Percentiles rank a stretch among this genome's conserved stretches.
Conservation (phyloP, 352 stramenopile species). For the Phytophthora fragariae region DNA sequence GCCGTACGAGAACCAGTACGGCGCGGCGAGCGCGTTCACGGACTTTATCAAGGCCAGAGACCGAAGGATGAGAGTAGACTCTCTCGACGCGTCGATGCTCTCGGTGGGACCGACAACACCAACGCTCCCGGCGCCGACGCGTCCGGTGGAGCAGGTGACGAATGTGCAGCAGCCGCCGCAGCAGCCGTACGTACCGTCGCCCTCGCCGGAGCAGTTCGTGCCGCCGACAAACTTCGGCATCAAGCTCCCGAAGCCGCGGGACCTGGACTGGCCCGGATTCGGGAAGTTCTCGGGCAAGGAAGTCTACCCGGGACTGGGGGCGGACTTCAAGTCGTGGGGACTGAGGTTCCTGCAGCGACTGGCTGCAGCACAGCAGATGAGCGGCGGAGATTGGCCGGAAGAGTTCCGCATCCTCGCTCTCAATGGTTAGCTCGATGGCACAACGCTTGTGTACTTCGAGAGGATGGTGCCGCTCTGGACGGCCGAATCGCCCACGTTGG, state of each 20-base stretch:
- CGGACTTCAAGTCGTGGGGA: conserved; percentile 14
- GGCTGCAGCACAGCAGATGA: conserved; percentile 7
- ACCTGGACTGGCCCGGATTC: neutral
- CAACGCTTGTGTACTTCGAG: conserved; percentile 4
- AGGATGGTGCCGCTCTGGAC: conserved; percentile 1
- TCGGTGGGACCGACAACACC: too few relatives aligned
- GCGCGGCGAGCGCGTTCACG: conserved; percentile 8
- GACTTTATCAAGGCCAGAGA: conserved; percentile 6
- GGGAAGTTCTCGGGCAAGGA: conserved; percentile 12
- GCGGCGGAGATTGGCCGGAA: conserved; percentile 3
- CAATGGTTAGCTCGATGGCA: conserved; percentile 8
- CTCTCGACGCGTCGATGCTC: conserved; percentile 3
- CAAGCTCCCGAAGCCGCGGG: conserved; percentile 8
- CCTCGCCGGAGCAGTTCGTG: neutral
- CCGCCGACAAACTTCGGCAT: conserved; percentile 5
- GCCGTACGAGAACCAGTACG: neutral
- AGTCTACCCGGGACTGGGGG: conserved; percentile 2
- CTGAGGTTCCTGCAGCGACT: conserved; percentile 7
- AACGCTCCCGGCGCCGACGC: neutral
- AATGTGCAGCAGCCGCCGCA: neutral
- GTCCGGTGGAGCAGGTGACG: neutral
- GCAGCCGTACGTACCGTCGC: neutral
- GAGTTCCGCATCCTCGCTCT: conserved; percentile 8
- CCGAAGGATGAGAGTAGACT: neutral
- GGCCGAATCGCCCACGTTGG: neutral